These are phyloP conservation scores for Agaricus sinodeliciosus DNA, from an alignment of 768 basidiomycete species.

Conservation along the genomic window DNA sequence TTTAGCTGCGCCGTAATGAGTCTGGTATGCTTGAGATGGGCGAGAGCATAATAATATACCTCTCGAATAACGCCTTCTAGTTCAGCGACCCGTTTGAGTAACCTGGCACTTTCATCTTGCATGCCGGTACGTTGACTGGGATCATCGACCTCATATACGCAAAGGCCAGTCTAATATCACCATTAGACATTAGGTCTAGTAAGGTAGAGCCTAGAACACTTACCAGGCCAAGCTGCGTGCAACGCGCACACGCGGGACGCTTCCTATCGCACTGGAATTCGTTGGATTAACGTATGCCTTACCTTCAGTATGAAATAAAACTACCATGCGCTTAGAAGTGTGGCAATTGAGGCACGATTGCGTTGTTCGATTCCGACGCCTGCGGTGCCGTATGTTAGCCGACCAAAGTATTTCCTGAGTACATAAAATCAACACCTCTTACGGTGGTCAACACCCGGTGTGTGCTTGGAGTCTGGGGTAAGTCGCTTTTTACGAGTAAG, in stretches of 20 bases:
- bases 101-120: slow-evolving; percentile 57
- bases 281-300: neutral
- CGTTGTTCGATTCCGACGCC: slow-evolving; percentile 65
- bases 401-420: neutral
- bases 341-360: slow-evolving; percentile 73
- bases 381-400: slow-evolving; percentile 13
- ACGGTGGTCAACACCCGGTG: slow-evolving; percentile 46
- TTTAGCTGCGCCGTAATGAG: slow-evolving; percentile 41
- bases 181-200: neutral
- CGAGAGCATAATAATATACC: slow-evolving; percentile 27
- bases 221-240: slow-evolving; percentile 45
- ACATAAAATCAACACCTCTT: slow-evolving; percentile 28
- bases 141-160: slow-evolving; percentile 82
- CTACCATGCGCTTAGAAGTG: slow-evolving; percentile 68
- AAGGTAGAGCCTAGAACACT: slow-evolving; percentile 9
- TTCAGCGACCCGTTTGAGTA: slow-evolving; percentile 73
- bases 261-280: slow-evolving; percentile 37
- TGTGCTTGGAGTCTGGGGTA: slow-evolving; percentile 20
- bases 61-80: slow-evolving; percentile 82
- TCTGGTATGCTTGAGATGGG: slow-evolving; percentile 28
- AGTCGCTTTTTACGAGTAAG: slow-evolving; percentile 22
- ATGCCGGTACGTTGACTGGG: slow-evolving; percentile 48
- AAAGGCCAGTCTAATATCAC: slow-evolving; percentile 63
- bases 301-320: neutral
- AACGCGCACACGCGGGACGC: slow-evolving; percentile 43